Evolutionary conservation across 225 moss, liverwort and hornwort species (phyloP).

Genomic region (Anthoceros angustus): DNA sequence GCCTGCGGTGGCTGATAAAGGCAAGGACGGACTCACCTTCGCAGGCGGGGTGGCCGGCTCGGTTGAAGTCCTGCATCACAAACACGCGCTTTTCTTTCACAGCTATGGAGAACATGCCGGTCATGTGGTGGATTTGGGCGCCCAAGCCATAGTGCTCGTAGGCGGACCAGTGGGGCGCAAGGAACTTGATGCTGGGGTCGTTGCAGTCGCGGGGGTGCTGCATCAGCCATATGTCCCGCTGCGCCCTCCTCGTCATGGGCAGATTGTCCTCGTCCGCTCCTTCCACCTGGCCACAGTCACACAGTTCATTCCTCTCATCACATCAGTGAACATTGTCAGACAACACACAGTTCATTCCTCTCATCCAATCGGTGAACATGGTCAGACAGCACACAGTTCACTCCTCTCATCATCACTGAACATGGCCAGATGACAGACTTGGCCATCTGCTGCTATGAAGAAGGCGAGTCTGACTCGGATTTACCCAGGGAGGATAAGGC

Average conservation of each 20-base stretch:
- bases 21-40: constrained; percentile 8
- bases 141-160: constrained; percentile 13
- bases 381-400: not conserved
- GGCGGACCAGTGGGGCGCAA: constrained; percentile 16
- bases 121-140: constrained; percentile 34
- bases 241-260: constrained; percentile 23
- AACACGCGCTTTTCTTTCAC: constrained; percentile 18
- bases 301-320: not conserved
- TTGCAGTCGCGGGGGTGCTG: constrained; percentile 28
- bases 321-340: not conserved
- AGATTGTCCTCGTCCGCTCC: constrained; percentile 27
- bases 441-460: not conserved
- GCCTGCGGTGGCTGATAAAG: not conserved
- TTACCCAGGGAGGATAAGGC: constrained; percentile 24
- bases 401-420: not conserved
- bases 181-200: constrained; percentile 14
- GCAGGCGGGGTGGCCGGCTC: constrained; percentile 13
- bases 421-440: no score
- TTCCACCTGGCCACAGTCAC: constrained; percentile 12
- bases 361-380: not conserved
- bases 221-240: constrained; percentile 28
- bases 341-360: not conserved
- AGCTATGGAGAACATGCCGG: constrained; percentile 19
- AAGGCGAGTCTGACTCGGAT: not conserved
- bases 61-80: constrained; percentile 15